Percentiles rank a stretch among this genome's conserved stretches.
Conservation (phyloP, 805 yeast genomes). For the Wickerhamiella spandovensis region DNA sequence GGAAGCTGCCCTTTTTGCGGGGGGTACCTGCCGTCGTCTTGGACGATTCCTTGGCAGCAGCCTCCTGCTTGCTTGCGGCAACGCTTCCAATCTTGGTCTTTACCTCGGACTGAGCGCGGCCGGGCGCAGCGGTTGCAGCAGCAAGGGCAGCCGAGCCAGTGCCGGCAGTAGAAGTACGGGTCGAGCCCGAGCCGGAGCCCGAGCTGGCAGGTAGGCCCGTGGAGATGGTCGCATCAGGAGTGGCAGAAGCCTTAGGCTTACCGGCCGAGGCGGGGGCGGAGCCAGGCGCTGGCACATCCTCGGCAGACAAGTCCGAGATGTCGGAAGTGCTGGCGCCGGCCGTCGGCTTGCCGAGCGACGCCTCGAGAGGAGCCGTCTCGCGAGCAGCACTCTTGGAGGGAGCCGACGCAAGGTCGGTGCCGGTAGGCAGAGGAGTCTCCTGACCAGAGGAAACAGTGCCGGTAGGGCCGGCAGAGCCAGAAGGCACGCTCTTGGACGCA, state of each 20-base stretch:
- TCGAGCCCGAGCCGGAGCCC: background rate
- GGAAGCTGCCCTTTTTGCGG: conserved; percentile 4
- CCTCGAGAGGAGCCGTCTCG: background rate
- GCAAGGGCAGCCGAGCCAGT: background rate
- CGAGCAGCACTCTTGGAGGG: background rate
- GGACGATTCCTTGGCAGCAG: background rate
- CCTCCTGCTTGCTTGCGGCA: background rate
- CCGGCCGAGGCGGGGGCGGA: no score
- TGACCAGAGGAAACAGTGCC: background rate
- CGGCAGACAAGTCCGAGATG: background rate
- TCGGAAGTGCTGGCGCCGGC: background rate
- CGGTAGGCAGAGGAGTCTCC: background rate
- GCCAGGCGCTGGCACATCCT: background rate
- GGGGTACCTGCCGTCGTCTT: background rate
- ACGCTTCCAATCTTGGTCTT: background rate
- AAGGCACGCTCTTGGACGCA: background rate
- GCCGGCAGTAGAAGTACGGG: background rate
- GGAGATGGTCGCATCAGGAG: background rate
- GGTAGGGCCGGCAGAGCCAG: background rate
- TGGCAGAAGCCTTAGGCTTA: background rate
- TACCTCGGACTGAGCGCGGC: background rate
- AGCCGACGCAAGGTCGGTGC: background rate
- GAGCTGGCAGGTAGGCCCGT: background rate
- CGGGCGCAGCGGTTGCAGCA: conserved; percentile 6
- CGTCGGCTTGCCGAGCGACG: background rate